Base-by-base conservation (phyloP, 2,329 filamentous ascomycete species). In the Penicillium sp. region DNA sequence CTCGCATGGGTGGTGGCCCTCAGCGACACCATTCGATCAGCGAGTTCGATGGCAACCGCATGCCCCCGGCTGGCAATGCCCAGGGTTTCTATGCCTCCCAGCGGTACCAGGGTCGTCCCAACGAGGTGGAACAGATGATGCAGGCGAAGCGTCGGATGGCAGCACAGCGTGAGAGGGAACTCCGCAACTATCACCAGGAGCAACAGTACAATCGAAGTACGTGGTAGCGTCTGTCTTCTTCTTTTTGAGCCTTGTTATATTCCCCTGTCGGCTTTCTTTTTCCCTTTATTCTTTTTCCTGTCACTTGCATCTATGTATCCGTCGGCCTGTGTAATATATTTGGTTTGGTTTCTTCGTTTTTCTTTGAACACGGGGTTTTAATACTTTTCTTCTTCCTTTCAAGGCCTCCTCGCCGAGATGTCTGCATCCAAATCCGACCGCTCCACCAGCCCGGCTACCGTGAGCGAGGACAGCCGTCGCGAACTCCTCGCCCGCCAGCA, bases 141-240 rank as follows among this genome's bases (percentile, higher is more conserved):
- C 94, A 97, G 86, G 92, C 92, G 71, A 97, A 97, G 85, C 91
- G 94, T 81, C 89, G 93, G 82, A 95, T 97, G 90, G 94, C 94
- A 72, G 94, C 94, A 76, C 94, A 97, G 81, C 90, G 94, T 79
- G 94, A 99, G 83, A 90, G 93, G 79, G 94, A 99, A 82, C 88
- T 99, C 78, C 91, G 94, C 79, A 99, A 97, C 80, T 96, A 97
- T 81, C 94, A 99, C 81, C 95, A 97, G 81, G 94, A 99, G 85
- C 94, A 99, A 85, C 94, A 99, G 86, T 97, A 96, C 81, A 96
- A 97, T 83, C 88, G 93, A 90, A 97, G 94, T 97, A 80, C 69
- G 76, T 77, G 73, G 78, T 76, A 75, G 72, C 69, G 64, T 71
- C 66, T 62, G 67, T 66, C 63, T 67, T 63, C 61, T 59, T 70